Conservation (phyloP, 1,139 yeast genomes). For the Blastobotrys raffinosifermentans region DNA sequence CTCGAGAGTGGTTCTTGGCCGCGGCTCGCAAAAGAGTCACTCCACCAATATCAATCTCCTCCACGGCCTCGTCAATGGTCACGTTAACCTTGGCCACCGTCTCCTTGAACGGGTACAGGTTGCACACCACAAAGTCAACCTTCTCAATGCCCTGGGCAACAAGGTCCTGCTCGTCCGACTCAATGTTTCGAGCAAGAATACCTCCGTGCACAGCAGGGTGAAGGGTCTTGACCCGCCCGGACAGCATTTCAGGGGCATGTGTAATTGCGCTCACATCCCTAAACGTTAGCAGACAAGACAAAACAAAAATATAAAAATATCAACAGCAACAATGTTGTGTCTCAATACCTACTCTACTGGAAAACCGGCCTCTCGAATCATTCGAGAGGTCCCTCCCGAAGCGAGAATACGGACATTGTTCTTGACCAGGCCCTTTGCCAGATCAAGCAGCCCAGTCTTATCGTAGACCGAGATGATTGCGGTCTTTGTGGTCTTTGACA, state of each 20-base stretch:
- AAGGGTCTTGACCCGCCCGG: slow-evolving; percentile 95
- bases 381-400: slow-evolving; percentile 93
- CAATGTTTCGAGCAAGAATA: slow-evolving; percentile 87
- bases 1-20: slow-evolving; percentile 96
- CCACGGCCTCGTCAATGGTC: slow-evolving; percentile 95
- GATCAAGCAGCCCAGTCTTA: slow-evolving; percentile 91
- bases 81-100: slow-evolving; percentile 94
- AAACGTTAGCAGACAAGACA: slow-evolving; percentile 13
- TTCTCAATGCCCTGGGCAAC: slow-evolving; percentile 84
- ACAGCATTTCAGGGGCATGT: slow-evolving; percentile 97
- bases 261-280: slow-evolving; percentile 84
- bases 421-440: slow-evolving; percentile 88
- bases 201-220: slow-evolving; percentile 99
- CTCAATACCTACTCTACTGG: slow-evolving; percentile 60
- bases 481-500: slow-evolving; percentile 48
- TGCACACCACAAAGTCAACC: slow-evolving; percentile 95
- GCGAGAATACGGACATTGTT: slow-evolving; percentile 89
- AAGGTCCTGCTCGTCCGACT: slow-evolving; percentile 83
- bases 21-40: slow-evolving; percentile 97
- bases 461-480: slow-evolving; percentile 96
- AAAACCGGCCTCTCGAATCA: slow-evolving; percentile 96
- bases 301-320: neutral
- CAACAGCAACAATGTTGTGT: neutral
- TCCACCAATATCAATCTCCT: slow-evolving; percentile 98
- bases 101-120: slow-evolving; percentile 96